Conservation (phyloP, 139 green algal species). For the Pseudopediastrum boryanum region DNA sequence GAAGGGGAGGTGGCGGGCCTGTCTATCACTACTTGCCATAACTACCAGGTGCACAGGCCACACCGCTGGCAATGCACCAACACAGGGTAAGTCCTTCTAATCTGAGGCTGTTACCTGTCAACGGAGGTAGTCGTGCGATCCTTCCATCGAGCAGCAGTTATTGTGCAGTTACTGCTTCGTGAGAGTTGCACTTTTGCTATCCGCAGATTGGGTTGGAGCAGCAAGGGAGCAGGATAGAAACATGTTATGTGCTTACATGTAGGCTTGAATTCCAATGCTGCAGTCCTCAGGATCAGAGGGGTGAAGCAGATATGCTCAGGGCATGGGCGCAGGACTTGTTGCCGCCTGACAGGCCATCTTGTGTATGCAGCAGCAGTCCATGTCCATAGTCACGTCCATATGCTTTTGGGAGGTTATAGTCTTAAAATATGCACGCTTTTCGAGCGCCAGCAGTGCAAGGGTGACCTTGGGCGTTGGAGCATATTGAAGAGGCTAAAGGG, state of each 20-base stretch:
- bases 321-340: no score
- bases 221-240: neutral
- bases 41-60: slow-evolving; percentile 52
- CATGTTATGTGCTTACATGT: neutral
- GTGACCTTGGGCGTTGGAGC: no score
- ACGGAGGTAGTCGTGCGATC: neutral
- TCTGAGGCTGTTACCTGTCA: neutral
- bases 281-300: no score
- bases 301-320: no score
- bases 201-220: neutral
- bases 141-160: neutral
- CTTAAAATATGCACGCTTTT: no score
- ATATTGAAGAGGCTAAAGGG: no score
- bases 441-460: no score
- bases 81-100: slow-evolving; percentile 5
- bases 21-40: slow-evolving; percentile 57
- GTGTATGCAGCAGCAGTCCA: no score
- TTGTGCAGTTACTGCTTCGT: neutral
- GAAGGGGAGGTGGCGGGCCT: slow-evolving; percentile 28
- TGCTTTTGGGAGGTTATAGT: no score
- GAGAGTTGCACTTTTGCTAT: neutral
- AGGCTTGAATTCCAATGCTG: no score
- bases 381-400: no score
- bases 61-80: slow-evolving; percentile 61
- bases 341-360: no score